phyloP scores from a whole-genome alignment of 2,329 filamentous ascomycete genomes.

The Aurifilum marmelostoma region DNA sequence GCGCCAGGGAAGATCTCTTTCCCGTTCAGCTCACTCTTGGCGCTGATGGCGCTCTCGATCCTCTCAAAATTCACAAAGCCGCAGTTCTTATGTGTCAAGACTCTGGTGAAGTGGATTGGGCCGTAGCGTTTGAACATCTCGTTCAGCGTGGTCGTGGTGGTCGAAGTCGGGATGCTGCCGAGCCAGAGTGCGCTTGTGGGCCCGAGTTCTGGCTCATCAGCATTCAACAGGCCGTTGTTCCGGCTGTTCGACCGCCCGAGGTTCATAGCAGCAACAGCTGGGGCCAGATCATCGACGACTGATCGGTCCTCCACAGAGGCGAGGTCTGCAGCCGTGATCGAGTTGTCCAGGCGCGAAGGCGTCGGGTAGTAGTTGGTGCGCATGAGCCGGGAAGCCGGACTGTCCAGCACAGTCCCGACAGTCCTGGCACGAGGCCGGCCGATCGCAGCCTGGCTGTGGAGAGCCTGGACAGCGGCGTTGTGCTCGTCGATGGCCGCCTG shows the following conservation, averaged over 20 bases:
- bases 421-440: slow-evolving; percentile 88
- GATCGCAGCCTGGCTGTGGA: slow-evolving; percentile 79
- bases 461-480: slow-evolving; percentile 91
- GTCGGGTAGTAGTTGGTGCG: slow-evolving; percentile 72
- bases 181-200: slow-evolving; percentile 96
- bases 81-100: slow-evolving; percentile 98
- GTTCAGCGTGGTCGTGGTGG: slow-evolving; percentile 90
- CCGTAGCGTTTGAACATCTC: slow-evolving; percentile 97
- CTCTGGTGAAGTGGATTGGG: slow-evolving; percentile 85
- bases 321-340: slow-evolving; percentile 75
- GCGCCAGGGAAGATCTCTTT: slow-evolving; percentile 98
- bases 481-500: slow-evolving; percentile 81
- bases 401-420: slow-evolving; percentile 81
- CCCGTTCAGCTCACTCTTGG: slow-evolving; percentile 85
- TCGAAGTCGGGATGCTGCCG: slow-evolving; percentile 95
- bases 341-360: slow-evolving; percentile 72
- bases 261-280: slow-evolving; percentile 81
- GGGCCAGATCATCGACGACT: slow-evolving; percentile 73
- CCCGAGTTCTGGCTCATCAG: slow-evolving; percentile 81
- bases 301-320: slow-evolving; percentile 74
- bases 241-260: slow-evolving; percentile 68
- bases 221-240: slow-evolving; percentile 68
- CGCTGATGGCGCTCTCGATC: slow-evolving; percentile 86
- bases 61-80: slow-evolving; percentile 98
- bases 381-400: slow-evolving; percentile 67